Conservation (phyloP, 2,329 filamentous ascomycete species). For the Apiospora sp. region DNA sequence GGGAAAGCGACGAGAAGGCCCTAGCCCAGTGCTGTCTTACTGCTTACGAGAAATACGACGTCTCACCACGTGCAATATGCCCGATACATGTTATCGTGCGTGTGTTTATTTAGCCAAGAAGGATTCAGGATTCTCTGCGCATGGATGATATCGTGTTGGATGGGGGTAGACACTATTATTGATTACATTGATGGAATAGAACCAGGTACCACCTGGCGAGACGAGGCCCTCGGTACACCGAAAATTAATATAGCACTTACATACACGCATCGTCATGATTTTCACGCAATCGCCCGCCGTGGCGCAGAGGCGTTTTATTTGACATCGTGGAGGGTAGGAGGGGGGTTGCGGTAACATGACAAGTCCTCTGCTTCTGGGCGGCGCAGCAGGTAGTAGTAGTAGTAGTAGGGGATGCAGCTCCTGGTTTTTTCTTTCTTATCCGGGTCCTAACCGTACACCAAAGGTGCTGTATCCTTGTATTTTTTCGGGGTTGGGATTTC, state of each 20-base stretch:
- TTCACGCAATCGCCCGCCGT: conserved; percentile 14
- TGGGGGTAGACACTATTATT: background rate
- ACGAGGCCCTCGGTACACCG: background rate
- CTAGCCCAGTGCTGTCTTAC: background rate
- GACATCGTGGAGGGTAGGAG: background rate
- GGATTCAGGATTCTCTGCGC: background rate
- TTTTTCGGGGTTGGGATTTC: background rate
- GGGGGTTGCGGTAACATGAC: background rate
- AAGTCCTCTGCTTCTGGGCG: conserved; percentile 5
- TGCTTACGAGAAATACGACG: conserved; percentile 11
- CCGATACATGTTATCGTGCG: background rate
- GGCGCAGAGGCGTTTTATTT: conserved; percentile 4
- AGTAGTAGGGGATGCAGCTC: background rate
- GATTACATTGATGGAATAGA: background rate
- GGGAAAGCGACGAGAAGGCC: background rate
- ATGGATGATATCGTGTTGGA: background rate
- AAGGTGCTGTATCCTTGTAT: background rate
- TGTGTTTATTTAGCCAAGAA: background rate
- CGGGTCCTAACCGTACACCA: background rate
- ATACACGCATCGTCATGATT: conserved; percentile 6
- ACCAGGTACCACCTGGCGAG: background rate
- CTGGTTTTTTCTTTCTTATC: background rate
- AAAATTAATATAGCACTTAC: conserved; percentile 1
- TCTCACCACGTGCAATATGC: background rate
- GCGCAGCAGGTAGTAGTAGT: background rate